Percentiles rank a stretch among this genome's conserved stretches.
phyloP scores from a whole-genome alignment of 2,329 filamentous ascomycete genomes.

The Xylaria sp. region DNA sequence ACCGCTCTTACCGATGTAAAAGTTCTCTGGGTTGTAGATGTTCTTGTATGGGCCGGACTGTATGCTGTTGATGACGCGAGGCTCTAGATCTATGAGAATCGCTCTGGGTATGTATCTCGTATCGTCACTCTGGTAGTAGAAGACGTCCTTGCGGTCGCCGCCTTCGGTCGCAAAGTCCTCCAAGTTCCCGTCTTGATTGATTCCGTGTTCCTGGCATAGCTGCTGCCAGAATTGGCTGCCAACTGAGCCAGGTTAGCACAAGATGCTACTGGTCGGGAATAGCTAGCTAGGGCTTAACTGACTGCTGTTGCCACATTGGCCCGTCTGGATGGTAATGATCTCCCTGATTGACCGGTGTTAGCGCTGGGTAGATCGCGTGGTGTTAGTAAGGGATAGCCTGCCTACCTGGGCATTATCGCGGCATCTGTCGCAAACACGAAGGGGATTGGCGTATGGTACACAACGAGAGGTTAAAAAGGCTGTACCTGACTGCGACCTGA shows the following conservation, averaged over 20 bases:
- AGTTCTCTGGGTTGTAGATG: slow-evolving; percentile 99
- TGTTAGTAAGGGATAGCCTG: not conserved
- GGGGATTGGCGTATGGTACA: not conserved
- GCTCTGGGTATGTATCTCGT: slow-evolving; percentile 97
- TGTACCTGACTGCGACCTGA: not conserved
- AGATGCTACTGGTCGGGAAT: slow-evolving; percentile 21
- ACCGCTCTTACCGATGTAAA: slow-evolving; percentile 93
- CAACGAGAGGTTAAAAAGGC: not conserved
- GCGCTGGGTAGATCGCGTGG: not conserved
- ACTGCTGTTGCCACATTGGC: slow-evolving; percentile 99
- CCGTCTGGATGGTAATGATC: slow-evolving; percentile 98
- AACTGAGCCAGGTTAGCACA: slow-evolving; percentile 61
- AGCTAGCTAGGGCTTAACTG: slow-evolving; percentile 50
- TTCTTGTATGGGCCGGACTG: slow-evolving; percentile 95
- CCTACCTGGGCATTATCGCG: slow-evolving; percentile 30
- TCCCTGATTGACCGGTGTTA: slow-evolving; percentile 63
- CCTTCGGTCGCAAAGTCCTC: slow-evolving; percentile 98
- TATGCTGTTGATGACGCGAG: slow-evolving; percentile 89
- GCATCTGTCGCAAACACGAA: slow-evolving; percentile 15
- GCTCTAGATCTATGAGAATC: slow-evolving; percentile 93
- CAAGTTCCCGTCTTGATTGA: slow-evolving; percentile 95
- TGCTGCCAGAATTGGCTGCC: slow-evolving; percentile 99
- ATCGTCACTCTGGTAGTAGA: slow-evolving; percentile 99
- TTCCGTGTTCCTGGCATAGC: slow-evolving; percentile 96
- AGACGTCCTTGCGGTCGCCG: slow-evolving; percentile 97